Percentiles rank a stretch among this genome's conserved stretches.
phyloP scores from a whole-genome alignment of 768 basidiomycete genomes.

The Suillus occidentalis region DNA sequence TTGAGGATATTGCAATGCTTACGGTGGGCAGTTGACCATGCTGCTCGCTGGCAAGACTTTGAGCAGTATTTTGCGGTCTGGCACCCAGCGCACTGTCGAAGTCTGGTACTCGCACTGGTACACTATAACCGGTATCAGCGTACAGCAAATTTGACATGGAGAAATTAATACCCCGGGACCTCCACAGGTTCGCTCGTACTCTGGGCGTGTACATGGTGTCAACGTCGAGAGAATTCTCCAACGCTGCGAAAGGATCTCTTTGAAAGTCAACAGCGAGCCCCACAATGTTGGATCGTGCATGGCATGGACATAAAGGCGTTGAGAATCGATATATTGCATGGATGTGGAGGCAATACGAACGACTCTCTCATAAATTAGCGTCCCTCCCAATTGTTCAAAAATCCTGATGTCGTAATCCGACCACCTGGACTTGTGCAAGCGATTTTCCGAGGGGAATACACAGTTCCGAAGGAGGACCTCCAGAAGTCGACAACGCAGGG shows the following conservation, averaged over 20 bases:
- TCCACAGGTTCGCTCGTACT: not conserved
- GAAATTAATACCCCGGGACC: not conserved
- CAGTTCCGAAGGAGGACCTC: not conserved
- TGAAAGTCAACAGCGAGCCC: not conserved
- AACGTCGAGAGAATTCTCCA: not conserved
- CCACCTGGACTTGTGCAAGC: slow-evolving; percentile 1
- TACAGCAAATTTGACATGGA: not conserved
- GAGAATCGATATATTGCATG: slow-evolving; percentile 2
- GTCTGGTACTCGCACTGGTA: not conserved
- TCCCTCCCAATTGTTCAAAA: not conserved
- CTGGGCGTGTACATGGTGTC: not conserved
- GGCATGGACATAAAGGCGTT: not conserved
- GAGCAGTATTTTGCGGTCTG: slow-evolving; percentile 2
- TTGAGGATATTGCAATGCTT: not conserved
- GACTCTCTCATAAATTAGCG: not conserved
- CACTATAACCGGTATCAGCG: not conserved
- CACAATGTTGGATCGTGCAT: not conserved
- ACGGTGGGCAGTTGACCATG: not conserved
- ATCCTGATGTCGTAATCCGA: not conserved
- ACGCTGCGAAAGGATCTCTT: not conserved
- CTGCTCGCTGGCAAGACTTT: not conserved
- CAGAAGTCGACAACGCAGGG: slow-evolving; percentile 1
- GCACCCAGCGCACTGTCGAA: not conserved
- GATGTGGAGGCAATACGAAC: not conserved
- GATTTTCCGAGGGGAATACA: slow-evolving; percentile 2